Evolutionary conservation across 1,284 basidiomycete species (phyloP).

Genomic region (Porphyrellus sp.): DNA sequence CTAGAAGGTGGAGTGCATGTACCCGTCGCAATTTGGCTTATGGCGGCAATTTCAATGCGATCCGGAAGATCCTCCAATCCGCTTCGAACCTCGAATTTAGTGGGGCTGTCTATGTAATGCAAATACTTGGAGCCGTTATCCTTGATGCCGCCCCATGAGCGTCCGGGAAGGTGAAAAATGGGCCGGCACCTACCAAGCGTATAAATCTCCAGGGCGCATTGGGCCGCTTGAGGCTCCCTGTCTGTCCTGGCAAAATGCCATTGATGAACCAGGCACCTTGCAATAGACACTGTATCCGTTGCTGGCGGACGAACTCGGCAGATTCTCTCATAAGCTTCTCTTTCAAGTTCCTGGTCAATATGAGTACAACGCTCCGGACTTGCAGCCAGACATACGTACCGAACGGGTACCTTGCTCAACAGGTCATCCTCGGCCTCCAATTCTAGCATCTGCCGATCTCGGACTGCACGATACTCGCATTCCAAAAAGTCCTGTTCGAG

Average conservation of each 20-base stretch:
- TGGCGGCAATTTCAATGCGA: constrained; percentile 74
- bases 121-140: constrained; percentile 76
- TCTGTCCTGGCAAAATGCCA: constrained; percentile 51
- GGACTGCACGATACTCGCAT: constrained; percentile 81
- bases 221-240: constrained; percentile 51
- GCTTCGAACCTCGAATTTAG: constrained; percentile 73
- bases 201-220: constrained; percentile 75
- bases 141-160: constrained; percentile 37
- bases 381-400: constrained; percentile 46
- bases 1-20: constrained; percentile 72
- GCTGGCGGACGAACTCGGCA: constrained; percentile 88
- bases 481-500: constrained; percentile 85
- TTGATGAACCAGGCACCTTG: constrained; percentile 93
- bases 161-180: not conserved
- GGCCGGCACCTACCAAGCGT: constrained; percentile 52
- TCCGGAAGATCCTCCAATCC: constrained; percentile 87
- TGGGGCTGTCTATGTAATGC: constrained; percentile 77
- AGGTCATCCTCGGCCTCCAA: constrained; percentile 90
- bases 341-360: constrained; percentile 67
- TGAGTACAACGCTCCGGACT: constrained; percentile 6
- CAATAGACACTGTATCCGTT: constrained; percentile 83
- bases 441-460: constrained; percentile 93
- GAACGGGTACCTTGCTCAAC: constrained; percentile 78
- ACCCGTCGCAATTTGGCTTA: constrained; percentile 76
- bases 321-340: constrained; percentile 89